Base-by-base conservation (phyloP, 768 basidiomycete genomes). In the Calocera cornea region DNA sequence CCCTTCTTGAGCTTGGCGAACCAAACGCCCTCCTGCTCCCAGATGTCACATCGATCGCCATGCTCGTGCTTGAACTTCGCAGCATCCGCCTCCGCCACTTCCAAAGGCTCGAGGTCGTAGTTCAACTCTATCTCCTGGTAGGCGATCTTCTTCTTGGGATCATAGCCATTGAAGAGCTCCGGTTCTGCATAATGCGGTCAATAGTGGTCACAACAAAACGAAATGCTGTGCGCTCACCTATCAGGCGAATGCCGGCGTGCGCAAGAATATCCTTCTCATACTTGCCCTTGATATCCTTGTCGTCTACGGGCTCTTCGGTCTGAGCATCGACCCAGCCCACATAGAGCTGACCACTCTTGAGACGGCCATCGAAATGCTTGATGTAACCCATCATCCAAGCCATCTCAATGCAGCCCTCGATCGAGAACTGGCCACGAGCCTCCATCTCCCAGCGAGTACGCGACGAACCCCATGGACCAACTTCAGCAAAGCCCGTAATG, bases 381-480 rank as follows among this genome's bases (percentile, higher is more conserved):
- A 98, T 97, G 79, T 85, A 86, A 44, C 97, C 95, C 92, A 95
- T 98, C 78, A 98, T 87, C 95, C 95, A 99, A 1, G 95, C 95
- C 90, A 99, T 95, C 80, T 99, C 97, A 73, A 99, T 97, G 74
- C 92, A 92, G 22, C 97, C 97, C 76, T 97, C 89, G 72, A 98
- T 95, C 1, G 95, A 94, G 77, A 98, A 89, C 74, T 95, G 87
- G n/a, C 97, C 95, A 54, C 86, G 84, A 54, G 94, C 95, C 76
- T 99, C 97, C 94, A 99, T 98, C 80, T 99, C 97, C 97, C 97
- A 99, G 68, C 97, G 86, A 1, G 97, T 99, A 68, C 97, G 87
- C 17, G 95, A 90, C 74, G 92, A 94, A 71, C 97, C 97, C 95
- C 95, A 99, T 14, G 97, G 97, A 1, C 97, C 90, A 64, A 98